phyloP scores from a whole-genome alignment of 106 monocot genomes.

The Phalaenopsis equestris region DNA sequence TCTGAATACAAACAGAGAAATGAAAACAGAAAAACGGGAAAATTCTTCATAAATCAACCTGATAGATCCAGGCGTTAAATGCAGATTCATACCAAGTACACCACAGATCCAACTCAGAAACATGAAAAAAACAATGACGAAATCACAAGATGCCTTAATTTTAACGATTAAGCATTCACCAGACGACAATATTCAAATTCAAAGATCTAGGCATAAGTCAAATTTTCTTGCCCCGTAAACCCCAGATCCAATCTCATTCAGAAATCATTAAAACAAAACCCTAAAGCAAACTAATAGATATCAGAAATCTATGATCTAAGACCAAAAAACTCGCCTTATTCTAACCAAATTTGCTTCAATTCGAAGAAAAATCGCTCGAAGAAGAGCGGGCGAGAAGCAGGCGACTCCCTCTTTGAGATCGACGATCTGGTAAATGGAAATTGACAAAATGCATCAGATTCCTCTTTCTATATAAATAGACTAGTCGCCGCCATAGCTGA shows the following conservation, averaged over 20 bases:
- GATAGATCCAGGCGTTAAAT: neutral
- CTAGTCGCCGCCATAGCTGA: neutral
- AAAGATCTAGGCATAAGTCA: neutral
- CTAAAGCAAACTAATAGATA: neutral
- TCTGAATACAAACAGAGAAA: neutral
- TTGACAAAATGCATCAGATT: neutral
- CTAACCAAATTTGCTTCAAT: neutral
- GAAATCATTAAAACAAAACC: neutral
- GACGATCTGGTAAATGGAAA: neutral
- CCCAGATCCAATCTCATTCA: neutral
- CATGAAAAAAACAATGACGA: neutral
- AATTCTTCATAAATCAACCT: neutral
- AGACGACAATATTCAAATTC: neutral
- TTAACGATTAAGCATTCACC: neutral
- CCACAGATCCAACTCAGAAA: neutral
- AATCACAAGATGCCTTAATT: neutral
- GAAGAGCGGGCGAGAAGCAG: neutral
- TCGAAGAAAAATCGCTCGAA: neutral
- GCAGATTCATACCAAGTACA: neutral
- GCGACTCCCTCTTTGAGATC: neutral
- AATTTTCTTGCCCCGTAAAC: neutral
- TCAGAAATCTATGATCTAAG: neutral
- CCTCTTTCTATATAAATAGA: neutral
- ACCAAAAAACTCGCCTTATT: neutral
- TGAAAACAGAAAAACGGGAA: neutral